Conservation (phyloP, 768 basidiomycete species). For the Kwoniella newhampshirensis region DNA sequence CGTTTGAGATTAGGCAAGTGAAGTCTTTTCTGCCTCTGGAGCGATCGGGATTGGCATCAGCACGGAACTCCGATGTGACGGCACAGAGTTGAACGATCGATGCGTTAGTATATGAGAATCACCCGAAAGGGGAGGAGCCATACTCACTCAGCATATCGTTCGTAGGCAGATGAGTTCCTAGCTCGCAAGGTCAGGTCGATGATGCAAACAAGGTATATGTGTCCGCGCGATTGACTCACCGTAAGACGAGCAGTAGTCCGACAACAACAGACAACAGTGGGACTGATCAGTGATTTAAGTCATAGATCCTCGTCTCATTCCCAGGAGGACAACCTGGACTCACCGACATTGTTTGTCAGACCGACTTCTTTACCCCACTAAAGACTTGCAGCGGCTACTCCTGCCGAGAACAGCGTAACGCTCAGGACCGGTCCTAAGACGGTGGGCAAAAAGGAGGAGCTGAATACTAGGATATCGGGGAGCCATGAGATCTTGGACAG, state of each 20-base stretch:
- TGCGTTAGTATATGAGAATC: no score
- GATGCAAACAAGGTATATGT: neutral
- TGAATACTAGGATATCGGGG: conserved; percentile 77
- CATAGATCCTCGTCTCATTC: neutral
- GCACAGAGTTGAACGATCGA: no score
- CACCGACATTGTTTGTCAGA: conserved; percentile 71
- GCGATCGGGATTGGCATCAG: no score
- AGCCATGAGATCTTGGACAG: conserved; percentile 66
- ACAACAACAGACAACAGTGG: conserved; percentile 89
- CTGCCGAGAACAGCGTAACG: conserved; percentile 69
- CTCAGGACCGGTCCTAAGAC: conserved; percentile 81
- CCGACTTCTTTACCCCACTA: conserved; percentile 62
- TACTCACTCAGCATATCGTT: conserved; percentile 57
- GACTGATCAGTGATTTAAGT: conserved; percentile 52
- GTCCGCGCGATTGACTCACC: conserved; percentile 26
- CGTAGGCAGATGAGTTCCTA: conserved; percentile 42
- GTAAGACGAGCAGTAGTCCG: conserved; percentile 67
- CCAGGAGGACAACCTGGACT: conserved; percentile 8
- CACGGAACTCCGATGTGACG: no score
- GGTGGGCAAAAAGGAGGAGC: conserved; percentile 72
- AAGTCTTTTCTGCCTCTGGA: conserved; percentile 89
- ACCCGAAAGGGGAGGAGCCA: no score
- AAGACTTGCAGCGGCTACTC: conserved; percentile 43
- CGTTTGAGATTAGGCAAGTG: conserved; percentile 65
- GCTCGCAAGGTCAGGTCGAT: neutral